phyloP scores from a whole-genome alignment of 192 early-diverging fungal genomes.

The Podila horticola region DNA sequence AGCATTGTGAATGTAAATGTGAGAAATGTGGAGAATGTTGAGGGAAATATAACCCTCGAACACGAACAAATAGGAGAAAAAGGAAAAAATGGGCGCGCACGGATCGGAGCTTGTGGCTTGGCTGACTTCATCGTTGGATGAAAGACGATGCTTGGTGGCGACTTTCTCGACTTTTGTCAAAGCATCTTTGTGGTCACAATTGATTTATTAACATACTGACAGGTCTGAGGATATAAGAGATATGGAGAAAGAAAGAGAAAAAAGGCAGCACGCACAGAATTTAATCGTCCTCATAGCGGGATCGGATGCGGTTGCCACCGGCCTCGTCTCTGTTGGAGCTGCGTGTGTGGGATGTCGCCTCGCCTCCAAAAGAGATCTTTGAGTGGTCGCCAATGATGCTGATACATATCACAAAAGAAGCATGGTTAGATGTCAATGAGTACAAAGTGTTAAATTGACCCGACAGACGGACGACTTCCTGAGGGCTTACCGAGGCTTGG shows the following conservation, averaged over 20 bases:
- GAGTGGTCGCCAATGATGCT: constrained; percentile 81
- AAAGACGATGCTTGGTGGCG: too few relatives aligned
- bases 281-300: constrained; percentile 47
- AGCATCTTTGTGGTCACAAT: not conserved
- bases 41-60: too few relatives aligned
- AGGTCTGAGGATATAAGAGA: too few relatives aligned
- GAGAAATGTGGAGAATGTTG: not conserved
- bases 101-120: constrained; percentile 1
- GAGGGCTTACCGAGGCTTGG: constrained; percentile 81
- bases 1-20: constrained; percentile 21
- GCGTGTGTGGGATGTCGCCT: constrained; percentile 53
- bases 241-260: not conserved
- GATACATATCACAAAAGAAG: not conserved
- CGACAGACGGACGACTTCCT: not conserved
- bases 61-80: too few relatives aligned
- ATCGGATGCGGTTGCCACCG: constrained; percentile 46
- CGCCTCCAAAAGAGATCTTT: constrained; percentile 72
- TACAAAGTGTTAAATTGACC: not conserved
- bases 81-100: too few relatives aligned
- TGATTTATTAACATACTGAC: not conserved
- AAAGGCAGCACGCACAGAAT: not conserved
- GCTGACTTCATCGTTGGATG: not conserved
- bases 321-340: constrained; percentile 29
- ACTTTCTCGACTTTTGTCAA: too few relatives aligned
- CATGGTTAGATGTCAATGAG: not conserved